Evolutionary conservation across 495 filamentous ascomycete species (phyloP).

Genomic region (Penicillium cosmopolitanum): DNA sequence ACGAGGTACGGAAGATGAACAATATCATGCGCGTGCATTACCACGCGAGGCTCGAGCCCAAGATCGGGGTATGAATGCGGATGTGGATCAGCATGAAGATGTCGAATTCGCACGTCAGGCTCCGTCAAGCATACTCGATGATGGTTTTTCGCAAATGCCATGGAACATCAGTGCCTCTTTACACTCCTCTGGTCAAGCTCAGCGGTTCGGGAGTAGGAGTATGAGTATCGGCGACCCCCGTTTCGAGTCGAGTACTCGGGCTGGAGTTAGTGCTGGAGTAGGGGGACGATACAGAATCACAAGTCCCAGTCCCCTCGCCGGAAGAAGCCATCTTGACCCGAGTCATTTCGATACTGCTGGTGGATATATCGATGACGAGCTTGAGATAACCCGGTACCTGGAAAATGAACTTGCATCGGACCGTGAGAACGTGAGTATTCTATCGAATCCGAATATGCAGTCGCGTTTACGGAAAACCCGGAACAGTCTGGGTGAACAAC

Average conservation of each 20-base stretch:
- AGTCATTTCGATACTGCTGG: neutral
- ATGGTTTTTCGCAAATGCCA: constrained; percentile 64
- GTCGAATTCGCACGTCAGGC: constrained; percentile 67
- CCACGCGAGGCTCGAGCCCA: no score
- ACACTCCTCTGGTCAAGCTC: constrained; percentile 53
- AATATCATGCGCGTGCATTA: constrained; percentile 26
- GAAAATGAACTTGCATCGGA: constrained; percentile 34
- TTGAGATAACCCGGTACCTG: constrained; percentile 45
- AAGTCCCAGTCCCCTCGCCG: constrained; percentile 63
- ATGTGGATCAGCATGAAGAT: constrained; percentile 33
- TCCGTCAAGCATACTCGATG: constrained; percentile 57
- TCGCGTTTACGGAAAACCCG: no score
- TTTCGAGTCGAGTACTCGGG: constrained; percentile 26
- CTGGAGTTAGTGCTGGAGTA: neutral
- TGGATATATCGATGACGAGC: constrained; percentile 39
- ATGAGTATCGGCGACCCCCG: constrained; percentile 43
- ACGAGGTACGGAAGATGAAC: constrained; percentile 16
- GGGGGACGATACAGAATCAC: constrained; percentile 45
- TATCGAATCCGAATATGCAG: constrained; percentile 4
- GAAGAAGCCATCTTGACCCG: constrained; percentile 51
- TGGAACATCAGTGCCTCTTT: constrained; percentile 70
- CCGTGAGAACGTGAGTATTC: constrained; percentile 50
- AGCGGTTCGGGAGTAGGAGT: constrained; percentile 55
- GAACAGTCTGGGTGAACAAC: no score
- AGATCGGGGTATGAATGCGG: no score